Conservation (phyloP, 2,329 filamentous ascomycete genomes). For the Xylaria sp. region DNA sequence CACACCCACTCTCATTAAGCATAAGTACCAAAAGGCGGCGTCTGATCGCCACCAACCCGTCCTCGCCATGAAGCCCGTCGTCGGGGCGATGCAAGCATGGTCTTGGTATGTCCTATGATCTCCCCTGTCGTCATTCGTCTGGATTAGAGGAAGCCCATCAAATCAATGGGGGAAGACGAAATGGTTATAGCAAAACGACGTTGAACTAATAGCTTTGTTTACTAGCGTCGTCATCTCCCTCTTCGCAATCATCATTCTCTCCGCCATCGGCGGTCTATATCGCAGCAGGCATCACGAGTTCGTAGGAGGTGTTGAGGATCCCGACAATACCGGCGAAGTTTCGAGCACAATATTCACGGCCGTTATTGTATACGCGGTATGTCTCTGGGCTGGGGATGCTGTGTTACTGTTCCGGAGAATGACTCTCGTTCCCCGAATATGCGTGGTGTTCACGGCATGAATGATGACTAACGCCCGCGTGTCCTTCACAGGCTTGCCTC, state of each 20-base stretch:
- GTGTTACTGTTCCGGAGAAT: background rate
- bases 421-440: background rate
- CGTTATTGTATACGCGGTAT: conserved; percentile 88
- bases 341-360: conserved; percentile 88
- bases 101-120: conserved; percentile 75
- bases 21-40: conserved; percentile 14
- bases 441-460: background rate
- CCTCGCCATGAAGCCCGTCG: conserved; percentile 89
- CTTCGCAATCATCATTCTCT: conserved; percentile 73
- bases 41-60: conserved; percentile 25
- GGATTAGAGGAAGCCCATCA: conserved; percentile 21
- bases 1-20: background rate
- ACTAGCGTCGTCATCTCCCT: conserved; percentile 76
- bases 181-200: background rate
- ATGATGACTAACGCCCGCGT: conserved; percentile 7
- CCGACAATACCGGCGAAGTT: conserved; percentile 79
- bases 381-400: background rate
- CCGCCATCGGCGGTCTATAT: conserved; percentile 76
- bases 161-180: conserved; percentile 2
- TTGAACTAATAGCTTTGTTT: conserved; percentile 41
- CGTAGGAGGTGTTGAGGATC: conserved; percentile 78
- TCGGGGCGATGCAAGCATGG: conserved; percentile 93
- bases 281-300: conserved; percentile 83
- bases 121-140: conserved; percentile 18
- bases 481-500: conserved; percentile 75